These are phyloP conservation scores for Fusarium fujikuroi DNA, from an alignment of 2,329 filamentous ascomycete species.

Conservation along the genomic window DNA sequence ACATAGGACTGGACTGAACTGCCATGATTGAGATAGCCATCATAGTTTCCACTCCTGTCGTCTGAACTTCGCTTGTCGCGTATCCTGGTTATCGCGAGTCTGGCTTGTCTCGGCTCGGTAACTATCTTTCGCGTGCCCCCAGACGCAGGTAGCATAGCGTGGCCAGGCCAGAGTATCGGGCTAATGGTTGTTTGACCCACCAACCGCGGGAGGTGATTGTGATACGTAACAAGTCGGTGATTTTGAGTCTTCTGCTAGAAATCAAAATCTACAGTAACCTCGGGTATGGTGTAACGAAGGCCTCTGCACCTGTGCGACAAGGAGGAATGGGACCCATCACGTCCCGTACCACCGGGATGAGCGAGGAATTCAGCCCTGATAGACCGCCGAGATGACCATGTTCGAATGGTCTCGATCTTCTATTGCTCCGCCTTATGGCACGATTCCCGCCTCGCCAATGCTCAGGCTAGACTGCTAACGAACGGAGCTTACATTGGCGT, in stretches of 20 bases:
- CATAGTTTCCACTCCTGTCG: conserved; percentile 14
- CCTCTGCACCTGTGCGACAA: conserved; percentile 29
- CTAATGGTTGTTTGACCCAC: background rate
- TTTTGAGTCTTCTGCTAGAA: conserved; percentile 22
- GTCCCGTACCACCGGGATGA: conserved; percentile 44
- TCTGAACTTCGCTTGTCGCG: conserved; percentile 11
- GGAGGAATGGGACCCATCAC: conserved; percentile 39
- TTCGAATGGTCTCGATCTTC: conserved; percentile 44
- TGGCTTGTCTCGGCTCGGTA: conserved; percentile 26
- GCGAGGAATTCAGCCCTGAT: conserved; percentile 32
- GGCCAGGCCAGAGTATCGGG: conserved; percentile 1
- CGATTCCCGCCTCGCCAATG: conserved; percentile 41
- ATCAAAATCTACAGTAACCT: conserved; percentile 30
- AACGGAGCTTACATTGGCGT: conserved; percentile 39
- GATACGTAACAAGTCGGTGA: conserved; percentile 12
- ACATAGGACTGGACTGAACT: background rate
- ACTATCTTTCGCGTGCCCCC: conserved; percentile 21
- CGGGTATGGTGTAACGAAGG: conserved; percentile 26
- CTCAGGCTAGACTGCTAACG: conserved; percentile 35
- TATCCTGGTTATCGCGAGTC: background rate
- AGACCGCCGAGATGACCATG: conserved; percentile 28
- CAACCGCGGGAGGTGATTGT: conserved; percentile 2
- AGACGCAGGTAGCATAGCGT: conserved; percentile 4
- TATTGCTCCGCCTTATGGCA: conserved; percentile 43
- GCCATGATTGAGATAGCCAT: conserved; percentile 10